Evolutionary conservation across 2,329 filamentous ascomycete genomes (phyloP), one percentile per base, ranked within the genome.

Genomic region (Neophaeococcomyces mojaviensis): DNA sequence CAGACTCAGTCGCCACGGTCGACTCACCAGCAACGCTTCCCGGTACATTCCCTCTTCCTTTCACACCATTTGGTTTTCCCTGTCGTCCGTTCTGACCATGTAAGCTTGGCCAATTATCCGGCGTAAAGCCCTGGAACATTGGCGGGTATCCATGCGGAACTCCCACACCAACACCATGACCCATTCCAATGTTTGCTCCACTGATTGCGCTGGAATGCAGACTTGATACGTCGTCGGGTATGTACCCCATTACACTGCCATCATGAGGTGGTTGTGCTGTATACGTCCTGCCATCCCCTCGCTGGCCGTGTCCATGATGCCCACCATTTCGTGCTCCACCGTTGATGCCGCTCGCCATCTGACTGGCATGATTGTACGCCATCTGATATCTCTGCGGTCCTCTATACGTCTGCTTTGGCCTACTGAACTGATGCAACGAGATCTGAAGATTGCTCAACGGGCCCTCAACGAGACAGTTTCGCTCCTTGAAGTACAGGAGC

Each of bases 401-500:
- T 50, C 92, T 87, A 64, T 94, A 96, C 28, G 83, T 86, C 55
- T 90, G 86, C 73, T 94, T 95, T 18, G 92, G 92, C 6, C 88
- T 82, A 64, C 86, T 88, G 68, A 98, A 98, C 61, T 98, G 92
- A 53, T 97, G 78, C 39, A 98, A 76, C 10, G 89, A 96, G 20
- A 88, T 85, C 66, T 97, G 92, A n/a, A 98, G 74, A 62, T 98
- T 98, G 51, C 85, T 92, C 53, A 98, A 73, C 16, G 92, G 90
- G 0, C 92, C 92, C 64, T 98, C 92, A 4, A 98, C 92, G 10
- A 98, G 79, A 63, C 90, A 97, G 59, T 94, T 94, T 58, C 82
- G 82, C 64, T 97, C 89, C 72, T 97, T 97, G 77, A 96, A 98
- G 65, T 98, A 92, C 32, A 90, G 77, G 30, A 98, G 74, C 20